A percentile compares a stretch with the other conserved stretches of the same genome.
phyloP scores from a whole-genome alignment of 305 asterid species.

The Andrographis paniculata region DNA sequence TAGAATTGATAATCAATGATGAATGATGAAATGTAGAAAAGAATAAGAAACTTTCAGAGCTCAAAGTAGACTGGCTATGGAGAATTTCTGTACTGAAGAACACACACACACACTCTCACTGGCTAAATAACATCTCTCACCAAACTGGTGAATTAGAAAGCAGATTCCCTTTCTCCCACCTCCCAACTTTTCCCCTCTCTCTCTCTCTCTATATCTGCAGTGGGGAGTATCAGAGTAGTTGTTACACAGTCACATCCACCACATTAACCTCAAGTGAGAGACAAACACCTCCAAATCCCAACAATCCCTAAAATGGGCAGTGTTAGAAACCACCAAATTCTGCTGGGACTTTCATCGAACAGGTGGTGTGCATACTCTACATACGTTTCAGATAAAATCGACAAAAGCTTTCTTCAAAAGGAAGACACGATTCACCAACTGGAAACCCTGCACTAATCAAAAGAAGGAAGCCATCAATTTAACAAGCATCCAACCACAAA shows the following conservation, averaged over 20 bases:
- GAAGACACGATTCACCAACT: slow-evolving; percentile 33
- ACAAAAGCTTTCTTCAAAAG: slow-evolving; percentile 36
- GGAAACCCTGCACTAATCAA: too few relatives aligned
- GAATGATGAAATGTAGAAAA: slow-evolving; percentile 29
- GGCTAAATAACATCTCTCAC: slow-evolving; percentile 57
- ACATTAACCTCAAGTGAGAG: not conserved
- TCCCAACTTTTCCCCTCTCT: slow-evolving; percentile 16
- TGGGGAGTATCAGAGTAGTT: slow-evolving; percentile 8
- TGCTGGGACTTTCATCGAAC: slow-evolving; percentile 30
- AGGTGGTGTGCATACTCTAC: slow-evolving; percentile 28
- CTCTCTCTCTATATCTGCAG: too few relatives aligned
- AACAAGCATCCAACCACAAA: slow-evolving; percentile 14
- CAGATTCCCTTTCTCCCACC: slow-evolving; percentile 93
- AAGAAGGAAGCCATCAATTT: too few relatives aligned
- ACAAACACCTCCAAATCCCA: not conserved
- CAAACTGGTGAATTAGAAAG: slow-evolving; percentile 43
- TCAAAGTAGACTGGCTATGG: too few relatives aligned
- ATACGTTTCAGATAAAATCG: slow-evolving; percentile 19
- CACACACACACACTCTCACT: too few relatives aligned
- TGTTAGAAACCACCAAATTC: slow-evolving; percentile 38
- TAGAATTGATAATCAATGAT: slow-evolving; percentile 45
- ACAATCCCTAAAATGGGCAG: slow-evolving; percentile 34
- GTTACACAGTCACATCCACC: slow-evolving; percentile 22
- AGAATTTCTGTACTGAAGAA: too few relatives aligned
- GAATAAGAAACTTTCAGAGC: slow-evolving; percentile 67